Conservation (phyloP, 345 rosid species). For the Excoecaria cochinchinensis region DNA sequence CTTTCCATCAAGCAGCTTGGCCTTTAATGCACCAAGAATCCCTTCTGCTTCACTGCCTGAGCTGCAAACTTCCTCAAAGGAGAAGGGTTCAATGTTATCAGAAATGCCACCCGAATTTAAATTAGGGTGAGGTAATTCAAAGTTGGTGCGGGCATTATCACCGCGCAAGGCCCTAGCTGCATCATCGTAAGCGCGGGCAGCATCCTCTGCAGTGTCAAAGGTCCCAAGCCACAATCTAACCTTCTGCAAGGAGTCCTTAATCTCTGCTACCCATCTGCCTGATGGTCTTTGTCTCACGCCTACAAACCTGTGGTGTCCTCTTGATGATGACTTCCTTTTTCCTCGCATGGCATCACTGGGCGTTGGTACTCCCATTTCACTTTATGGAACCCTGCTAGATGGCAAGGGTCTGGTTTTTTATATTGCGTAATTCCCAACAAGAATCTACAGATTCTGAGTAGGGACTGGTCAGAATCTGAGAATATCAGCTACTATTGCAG, state of each 20-base stretch:
- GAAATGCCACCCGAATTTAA: not conserved
- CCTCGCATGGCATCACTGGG: conserved; percentile 17
- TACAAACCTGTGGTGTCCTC: conserved; percentile 50
- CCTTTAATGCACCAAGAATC: conserved; percentile 50
- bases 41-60: conserved; percentile 36
- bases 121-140: conserved; percentile 33
- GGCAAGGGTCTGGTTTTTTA: not conserved
- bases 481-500: not conserved
- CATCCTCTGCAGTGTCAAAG: conserved; percentile 59
- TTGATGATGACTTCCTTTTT: conserved; percentile 37
- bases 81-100: conserved; percentile 44
- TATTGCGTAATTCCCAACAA: not conserved
- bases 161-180: conserved; percentile 54
- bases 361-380: conserved; percentile 20
- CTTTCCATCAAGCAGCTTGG: conserved; percentile 48
- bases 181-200: conserved; percentile 52
- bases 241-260: conserved; percentile 50
- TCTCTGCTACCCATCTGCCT: conserved; percentile 64
- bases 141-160: conserved; percentile 51
- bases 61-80: conserved; percentile 46
- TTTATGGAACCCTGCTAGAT: not conserved
- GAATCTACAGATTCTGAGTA: not conserved
- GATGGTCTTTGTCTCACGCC: conserved; percentile 61
- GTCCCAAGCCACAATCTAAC: conserved; percentile 62
- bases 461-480: conserved; percentile 11